These are phyloP conservation scores for Lolium perenne DNA, from an alignment of 176 grass and related monocot genomes.

Conservation along the genomic window DNA sequence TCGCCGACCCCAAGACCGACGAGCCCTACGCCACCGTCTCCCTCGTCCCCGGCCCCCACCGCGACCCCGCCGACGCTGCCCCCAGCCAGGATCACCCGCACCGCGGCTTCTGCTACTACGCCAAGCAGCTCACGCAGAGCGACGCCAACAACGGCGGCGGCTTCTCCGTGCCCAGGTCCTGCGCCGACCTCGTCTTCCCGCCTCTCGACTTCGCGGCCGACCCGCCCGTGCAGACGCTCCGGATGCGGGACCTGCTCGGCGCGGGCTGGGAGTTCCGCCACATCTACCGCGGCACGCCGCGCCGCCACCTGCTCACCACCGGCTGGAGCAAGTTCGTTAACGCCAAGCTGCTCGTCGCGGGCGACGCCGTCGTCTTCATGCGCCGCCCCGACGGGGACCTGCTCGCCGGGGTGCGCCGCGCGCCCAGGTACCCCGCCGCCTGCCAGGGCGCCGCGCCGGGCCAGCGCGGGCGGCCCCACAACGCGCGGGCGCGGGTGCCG, in stretches of 20 bases:
- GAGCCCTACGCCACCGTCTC: slow-evolving; percentile 60
- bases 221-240: slow-evolving; percentile 62
- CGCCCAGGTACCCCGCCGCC: slow-evolving; percentile 13
- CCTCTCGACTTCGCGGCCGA: slow-evolving; percentile 53
- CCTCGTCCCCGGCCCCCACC: slow-evolving; percentile 47
- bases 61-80: not conserved
- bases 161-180: slow-evolving; percentile 77
- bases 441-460: not conserved
- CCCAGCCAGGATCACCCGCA: not conserved
- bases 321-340: slow-evolving; percentile 89
- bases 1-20: slow-evolving; percentile 44
- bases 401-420: slow-evolving; percentile 50
- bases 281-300: slow-evolving; percentile 85
- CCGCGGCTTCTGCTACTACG: slow-evolving; percentile 31
- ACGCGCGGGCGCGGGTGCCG: slow-evolving; percentile 50
- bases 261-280: slow-evolving; percentile 54
- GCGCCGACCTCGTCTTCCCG: slow-evolving; percentile 72
- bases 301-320: slow-evolving; percentile 84
- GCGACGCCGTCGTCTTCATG: slow-evolving; percentile 73
- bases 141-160: slow-evolving; percentile 91
- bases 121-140: slow-evolving; percentile 78
- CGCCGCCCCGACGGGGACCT: slow-evolving; percentile 37
- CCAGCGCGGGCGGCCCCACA: not conserved
- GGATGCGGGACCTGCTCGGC: slow-evolving; percentile 50
- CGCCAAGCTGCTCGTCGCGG: slow-evolving; percentile 68